A percentile compares a stretch with the other conserved stretches of the same genome.
phyloP scores from a whole-genome alignment of 768 basidiomycete species.

The Kwoniella botswanensis region DNA sequence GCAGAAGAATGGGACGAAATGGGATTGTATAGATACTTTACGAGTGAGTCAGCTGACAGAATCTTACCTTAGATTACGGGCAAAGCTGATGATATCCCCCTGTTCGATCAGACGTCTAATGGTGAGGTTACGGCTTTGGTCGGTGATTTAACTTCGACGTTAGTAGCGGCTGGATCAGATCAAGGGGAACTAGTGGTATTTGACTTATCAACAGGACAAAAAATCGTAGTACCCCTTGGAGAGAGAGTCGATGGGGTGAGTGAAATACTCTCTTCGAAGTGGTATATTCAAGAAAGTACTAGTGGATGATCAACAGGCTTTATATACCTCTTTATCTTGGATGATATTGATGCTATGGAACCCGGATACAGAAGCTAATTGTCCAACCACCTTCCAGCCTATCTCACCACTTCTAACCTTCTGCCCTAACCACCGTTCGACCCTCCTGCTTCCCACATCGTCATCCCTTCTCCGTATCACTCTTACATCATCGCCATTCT shows the following conservation, averaged over 20 bases:
- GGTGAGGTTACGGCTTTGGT: conserved; percentile 3
- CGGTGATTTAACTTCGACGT: not conserved
- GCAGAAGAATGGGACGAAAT: conserved; percentile 29
- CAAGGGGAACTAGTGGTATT: conserved; percentile 21
- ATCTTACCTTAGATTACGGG: too few species aligned
- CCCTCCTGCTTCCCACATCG: conserved; percentile 11
- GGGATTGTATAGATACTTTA: conserved; percentile 21
- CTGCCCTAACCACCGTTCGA: conserved; percentile 8
- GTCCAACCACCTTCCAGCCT: conserved; percentile 8
- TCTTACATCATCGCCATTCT: not conserved
- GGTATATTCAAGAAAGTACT: not conserved
- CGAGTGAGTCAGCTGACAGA: not conserved
- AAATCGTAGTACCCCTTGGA: conserved; percentile 4
- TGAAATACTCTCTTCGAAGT: not conserved
- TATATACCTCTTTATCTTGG: too few species aligned
- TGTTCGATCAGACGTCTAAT: conserved; percentile 9
- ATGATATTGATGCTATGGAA: too few species aligned
- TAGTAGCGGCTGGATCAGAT: conserved; percentile 7
- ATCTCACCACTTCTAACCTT: conserved; percentile 20
- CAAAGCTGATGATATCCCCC: not conserved
- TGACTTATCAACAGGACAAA: not conserved
- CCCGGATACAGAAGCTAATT: too few species aligned
- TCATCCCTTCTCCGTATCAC: conserved; percentile 13
- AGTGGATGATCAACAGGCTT: too few species aligned
- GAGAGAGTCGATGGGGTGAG: conserved; percentile 3